Evolutionary conservation across 257 asterid species (phyloP).

Genomic region (Lantana camara): DNA sequence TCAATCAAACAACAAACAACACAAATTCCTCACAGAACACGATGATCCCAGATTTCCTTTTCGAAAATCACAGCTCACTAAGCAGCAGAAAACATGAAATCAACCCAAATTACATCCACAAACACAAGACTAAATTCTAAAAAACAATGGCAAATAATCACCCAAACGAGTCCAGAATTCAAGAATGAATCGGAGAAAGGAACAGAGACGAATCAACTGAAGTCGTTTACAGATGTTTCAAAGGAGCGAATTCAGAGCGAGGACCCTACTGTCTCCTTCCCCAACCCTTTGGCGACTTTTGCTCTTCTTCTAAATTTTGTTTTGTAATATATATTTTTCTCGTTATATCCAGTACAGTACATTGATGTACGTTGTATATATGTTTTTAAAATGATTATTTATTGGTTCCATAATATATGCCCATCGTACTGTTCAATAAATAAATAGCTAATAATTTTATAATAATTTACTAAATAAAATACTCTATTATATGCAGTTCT

Average conservation of each 20-base stretch:
- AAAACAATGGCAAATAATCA: background rate
- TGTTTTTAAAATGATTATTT: background rate
- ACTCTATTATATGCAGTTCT: too few relatives aligned
- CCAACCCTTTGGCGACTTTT: constrained; percentile 26
- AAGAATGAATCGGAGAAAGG: constrained; percentile 1
- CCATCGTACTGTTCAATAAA: background rate
- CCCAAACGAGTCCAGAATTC: constrained; percentile 20
- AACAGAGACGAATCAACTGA: background rate
- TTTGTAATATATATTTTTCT: background rate
- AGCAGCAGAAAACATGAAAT: constrained; percentile 22
- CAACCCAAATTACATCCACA: constrained; percentile 19
- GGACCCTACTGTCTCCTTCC: constrained; percentile 23
- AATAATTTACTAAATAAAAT: too few relatives aligned
- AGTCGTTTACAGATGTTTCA: background rate
- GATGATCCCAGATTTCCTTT: constrained; percentile 17
- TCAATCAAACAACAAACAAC: background rate
- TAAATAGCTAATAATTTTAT: too few relatives aligned
- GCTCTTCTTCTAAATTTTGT: background rate
- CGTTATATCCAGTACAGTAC: background rate
- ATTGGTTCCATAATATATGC: background rate
- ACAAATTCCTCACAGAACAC: constrained; percentile 14
- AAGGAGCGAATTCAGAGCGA: constrained; percentile 8
- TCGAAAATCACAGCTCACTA: background rate
- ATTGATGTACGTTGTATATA: background rate
- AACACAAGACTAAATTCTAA: background rate